A percentile compares a stretch with the other conserved stretches of the same genome.
These are phyloP conservation scores for Blastobotrys americana DNA, from an alignment of 805 yeast species.

Conservation along the genomic window DNA sequence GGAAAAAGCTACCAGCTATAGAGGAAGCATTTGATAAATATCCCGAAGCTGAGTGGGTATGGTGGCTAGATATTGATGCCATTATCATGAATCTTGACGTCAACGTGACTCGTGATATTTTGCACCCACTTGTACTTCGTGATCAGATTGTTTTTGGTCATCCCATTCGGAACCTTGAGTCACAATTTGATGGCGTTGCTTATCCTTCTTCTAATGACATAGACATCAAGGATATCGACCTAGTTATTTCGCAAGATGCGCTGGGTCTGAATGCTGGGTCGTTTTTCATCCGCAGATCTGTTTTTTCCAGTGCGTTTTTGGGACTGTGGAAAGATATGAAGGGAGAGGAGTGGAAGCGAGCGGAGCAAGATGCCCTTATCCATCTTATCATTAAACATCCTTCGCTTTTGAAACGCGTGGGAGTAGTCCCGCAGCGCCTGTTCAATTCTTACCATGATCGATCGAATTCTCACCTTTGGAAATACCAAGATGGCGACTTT, in stretches of 20 bases:
- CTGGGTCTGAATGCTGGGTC: slow-evolving; percentile 31
- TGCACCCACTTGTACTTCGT: slow-evolving; percentile 23
- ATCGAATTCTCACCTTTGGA: slow-evolving; percentile 5
- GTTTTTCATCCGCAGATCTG: slow-evolving; percentile 23
- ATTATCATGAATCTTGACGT: slow-evolving; percentile 29
- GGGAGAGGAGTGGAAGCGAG: slow-evolving; percentile 15
- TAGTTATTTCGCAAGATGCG: slow-evolving; percentile 26
- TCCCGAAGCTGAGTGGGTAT: slow-evolving; percentile 34
- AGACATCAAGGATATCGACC: slow-evolving; percentile 19
- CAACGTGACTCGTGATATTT: slow-evolving; percentile 25
- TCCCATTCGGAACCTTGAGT: slow-evolving; percentile 10
- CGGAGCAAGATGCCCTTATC: slow-evolving; percentile 25
- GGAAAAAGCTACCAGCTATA: slow-evolving; percentile 32
- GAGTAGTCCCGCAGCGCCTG: slow-evolving; percentile 26
- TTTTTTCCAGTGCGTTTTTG: slow-evolving; percentile 20
- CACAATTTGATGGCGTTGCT: slow-evolving; percentile 1
- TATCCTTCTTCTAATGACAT: slow-evolving; percentile 14
- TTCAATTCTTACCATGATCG: slow-evolving; percentile 25
- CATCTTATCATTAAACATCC: slow-evolving; percentile 16
- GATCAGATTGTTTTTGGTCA: slow-evolving; percentile 21
- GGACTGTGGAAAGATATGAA: slow-evolving; percentile 28
- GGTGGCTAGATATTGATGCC: slow-evolving; percentile 35
- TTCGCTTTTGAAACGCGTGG: slow-evolving; percentile 21
- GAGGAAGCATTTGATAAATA: slow-evolving; percentile 25
- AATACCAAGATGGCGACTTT: slow-evolving; percentile 24